Evolutionary conservation across 2,329 filamentous ascomycete genomes (phyloP).

Genomic region (Pyrenochaeta sp.): DNA sequence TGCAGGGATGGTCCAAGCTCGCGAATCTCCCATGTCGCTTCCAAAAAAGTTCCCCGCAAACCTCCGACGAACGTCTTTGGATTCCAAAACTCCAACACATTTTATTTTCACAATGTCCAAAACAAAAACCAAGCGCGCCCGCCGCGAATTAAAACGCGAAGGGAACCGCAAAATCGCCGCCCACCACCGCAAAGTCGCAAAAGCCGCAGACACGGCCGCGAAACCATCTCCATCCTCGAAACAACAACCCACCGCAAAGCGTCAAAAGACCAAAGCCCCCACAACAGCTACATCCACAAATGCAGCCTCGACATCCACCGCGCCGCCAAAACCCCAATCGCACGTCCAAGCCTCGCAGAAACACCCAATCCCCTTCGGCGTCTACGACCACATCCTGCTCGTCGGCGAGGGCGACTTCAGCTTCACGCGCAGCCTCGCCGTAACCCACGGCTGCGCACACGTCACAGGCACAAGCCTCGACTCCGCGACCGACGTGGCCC

Average conservation of each 20-base stretch:
- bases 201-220: conserved; percentile 17
- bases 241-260: conserved; percentile 16
- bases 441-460: conserved; percentile 70
- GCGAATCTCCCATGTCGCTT: conserved; percentile 15
- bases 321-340: conserved; percentile 14
- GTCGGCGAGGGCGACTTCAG: conserved; percentile 83
- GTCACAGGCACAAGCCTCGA: conserved; percentile 76
- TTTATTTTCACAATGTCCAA: conserved; percentile 48
- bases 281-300: conserved; percentile 8
- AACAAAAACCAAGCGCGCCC: conserved; percentile 42
- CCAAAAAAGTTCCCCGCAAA: conserved; percentile 31
- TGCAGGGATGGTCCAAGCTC: conserved; percentile 30
- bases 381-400: conserved; percentile 73
- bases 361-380: conserved; percentile 71
- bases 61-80: conserved; percentile 15
- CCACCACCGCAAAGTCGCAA: conserved; percentile 31
- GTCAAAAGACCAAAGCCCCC: conserved; percentile 20
- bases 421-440: conserved; percentile 72
- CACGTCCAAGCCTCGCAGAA: conserved; percentile 40
- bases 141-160: conserved; percentile 44
- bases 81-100: conserved; percentile 5
- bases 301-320: too few species aligned
- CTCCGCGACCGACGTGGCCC: conserved; percentile 62
- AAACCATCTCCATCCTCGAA: conserved; percentile 10
- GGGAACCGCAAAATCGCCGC: conserved; percentile 36